phyloP scores from a whole-genome alignment of 1,139 yeast genomes.

The Protomyces pachydermus region DNA sequence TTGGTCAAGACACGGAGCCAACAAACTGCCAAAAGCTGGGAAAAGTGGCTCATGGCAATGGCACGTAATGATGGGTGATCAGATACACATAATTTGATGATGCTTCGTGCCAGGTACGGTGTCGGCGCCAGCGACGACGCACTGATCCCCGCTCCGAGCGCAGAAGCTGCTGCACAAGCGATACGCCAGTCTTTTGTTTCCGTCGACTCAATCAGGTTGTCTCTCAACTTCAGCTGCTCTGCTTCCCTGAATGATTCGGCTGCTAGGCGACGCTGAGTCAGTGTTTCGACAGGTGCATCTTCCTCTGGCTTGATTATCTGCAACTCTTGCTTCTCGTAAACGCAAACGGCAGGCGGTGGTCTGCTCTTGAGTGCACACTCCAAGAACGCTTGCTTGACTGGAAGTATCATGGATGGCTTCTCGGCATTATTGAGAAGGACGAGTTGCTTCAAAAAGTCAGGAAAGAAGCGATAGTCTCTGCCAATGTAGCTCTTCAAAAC shows the following conservation, averaged over 20 bases:
- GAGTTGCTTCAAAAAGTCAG: conserved; percentile 48
- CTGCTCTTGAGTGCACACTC: conserved; percentile 25
- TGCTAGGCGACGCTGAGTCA: neutral
- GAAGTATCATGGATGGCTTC: conserved; percentile 40
- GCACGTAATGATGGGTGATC: conserved; percentile 71
- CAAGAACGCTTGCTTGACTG: conserved; percentile 22
- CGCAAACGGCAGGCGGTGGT: conserved; percentile 18
- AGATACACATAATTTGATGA: conserved; percentile 54
- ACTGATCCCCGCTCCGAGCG: conserved; percentile 48
- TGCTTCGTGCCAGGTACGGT: conserved; percentile 46
- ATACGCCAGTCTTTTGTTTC: conserved; percentile 60
- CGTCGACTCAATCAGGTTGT: conserved; percentile 11
- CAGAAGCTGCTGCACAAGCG: conserved; percentile 51
- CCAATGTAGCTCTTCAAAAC: conserved; percentile 48
- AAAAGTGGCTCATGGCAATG: conserved; percentile 58
- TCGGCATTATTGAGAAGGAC: conserved; percentile 58
- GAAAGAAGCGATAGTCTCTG: conserved; percentile 54
- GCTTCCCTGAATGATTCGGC: conserved; percentile 13
- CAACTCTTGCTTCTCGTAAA: neutral
- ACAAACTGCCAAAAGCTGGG: conserved; percentile 53
- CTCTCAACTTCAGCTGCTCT: conserved; percentile 7
- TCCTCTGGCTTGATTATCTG: neutral
- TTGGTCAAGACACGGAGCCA: conserved; percentile 51
- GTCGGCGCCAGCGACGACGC: conserved; percentile 43
- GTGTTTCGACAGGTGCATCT: neutral